Conservation (phyloP, 768 basidiomycete species). For the Trametes maxima region DNA sequence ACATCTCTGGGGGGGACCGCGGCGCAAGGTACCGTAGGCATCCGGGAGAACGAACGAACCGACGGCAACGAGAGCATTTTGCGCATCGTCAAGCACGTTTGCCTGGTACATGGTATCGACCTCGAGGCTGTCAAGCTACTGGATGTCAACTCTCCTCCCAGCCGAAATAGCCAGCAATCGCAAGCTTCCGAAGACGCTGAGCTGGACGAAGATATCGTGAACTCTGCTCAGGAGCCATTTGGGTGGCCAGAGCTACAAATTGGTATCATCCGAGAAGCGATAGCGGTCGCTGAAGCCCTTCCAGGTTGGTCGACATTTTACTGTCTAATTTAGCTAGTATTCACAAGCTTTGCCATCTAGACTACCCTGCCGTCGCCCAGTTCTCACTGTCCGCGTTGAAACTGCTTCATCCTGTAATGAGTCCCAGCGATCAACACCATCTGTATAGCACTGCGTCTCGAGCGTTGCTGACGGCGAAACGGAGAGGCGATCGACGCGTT, state of each 20-base stretch:
- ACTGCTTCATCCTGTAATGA: slow-evolving; percentile 66
- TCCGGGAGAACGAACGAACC: slow-evolving; percentile 71
- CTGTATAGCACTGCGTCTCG: slow-evolving; percentile 70
- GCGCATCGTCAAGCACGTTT: slow-evolving; percentile 69
- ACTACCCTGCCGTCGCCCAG: slow-evolving; percentile 82
- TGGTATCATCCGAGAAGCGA: slow-evolving; percentile 89
- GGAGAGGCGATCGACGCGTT: slow-evolving; percentile 71
- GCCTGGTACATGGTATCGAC: slow-evolving; percentile 80
- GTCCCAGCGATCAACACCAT: slow-evolving; percentile 77
- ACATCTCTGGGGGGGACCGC: slow-evolving; percentile 34
- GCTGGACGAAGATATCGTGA: slow-evolving; percentile 43
- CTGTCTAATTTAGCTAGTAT: neutral
- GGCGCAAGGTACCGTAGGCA: slow-evolving; percentile 59
- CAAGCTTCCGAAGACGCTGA: slow-evolving; percentile 6
- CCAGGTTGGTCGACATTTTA: slow-evolving; percentile 63
- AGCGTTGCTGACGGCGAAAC: slow-evolving; percentile 72
- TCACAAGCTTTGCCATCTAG: slow-evolving; percentile 40
- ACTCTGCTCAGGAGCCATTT: slow-evolving; percentile 53
- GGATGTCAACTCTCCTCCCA: slow-evolving; percentile 11
- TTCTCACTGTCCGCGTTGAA: slow-evolving; percentile 89
- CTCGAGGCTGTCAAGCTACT: slow-evolving; percentile 68
- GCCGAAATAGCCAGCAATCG: slow-evolving; percentile 10
- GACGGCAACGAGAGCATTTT: slow-evolving; percentile 87
- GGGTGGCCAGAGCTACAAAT: slow-evolving; percentile 97
- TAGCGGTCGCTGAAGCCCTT: slow-evolving; percentile 87